phyloP scores from a whole-genome alignment of 352 stramenopile species.

The Pelagophyceae sp. region DNA sequence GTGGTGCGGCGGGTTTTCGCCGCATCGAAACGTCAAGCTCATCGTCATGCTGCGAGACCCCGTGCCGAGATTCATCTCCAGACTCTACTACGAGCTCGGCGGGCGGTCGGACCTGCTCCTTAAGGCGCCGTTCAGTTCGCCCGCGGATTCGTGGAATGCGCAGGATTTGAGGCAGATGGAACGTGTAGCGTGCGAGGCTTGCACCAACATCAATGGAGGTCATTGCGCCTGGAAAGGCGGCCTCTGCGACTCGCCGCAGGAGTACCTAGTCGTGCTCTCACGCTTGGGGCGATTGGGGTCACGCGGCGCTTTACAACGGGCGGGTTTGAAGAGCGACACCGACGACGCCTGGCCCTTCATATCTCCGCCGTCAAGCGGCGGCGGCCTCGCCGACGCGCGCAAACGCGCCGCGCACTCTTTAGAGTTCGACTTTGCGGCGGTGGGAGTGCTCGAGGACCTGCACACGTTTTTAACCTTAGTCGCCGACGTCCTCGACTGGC shows the following conservation, averaged over 20 bases:
- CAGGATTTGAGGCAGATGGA: background rate
- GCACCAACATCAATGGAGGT: constrained; percentile 1
- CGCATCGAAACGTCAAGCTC: background rate
- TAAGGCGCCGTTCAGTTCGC: background rate
- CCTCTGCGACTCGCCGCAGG: constrained; percentile 4
- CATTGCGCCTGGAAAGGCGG: constrained; percentile 6
- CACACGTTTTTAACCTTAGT: background rate
- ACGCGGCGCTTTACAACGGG: background rate
- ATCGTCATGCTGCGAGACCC: background rate
- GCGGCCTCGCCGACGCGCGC: background rate
- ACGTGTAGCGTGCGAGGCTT: background rate
- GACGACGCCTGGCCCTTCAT: background rate
- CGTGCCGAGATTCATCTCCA: background rate
- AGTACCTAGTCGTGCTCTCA: constrained; percentile 5
- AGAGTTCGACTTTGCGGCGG: background rate
- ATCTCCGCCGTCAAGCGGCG: background rate
- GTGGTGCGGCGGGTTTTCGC: background rate
- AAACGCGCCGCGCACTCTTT: background rate
- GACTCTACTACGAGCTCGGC: constrained; percentile 19
- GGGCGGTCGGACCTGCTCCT: constrained; percentile 3
- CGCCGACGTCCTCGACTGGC: constrained; percentile 2
- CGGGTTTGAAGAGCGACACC: background rate
- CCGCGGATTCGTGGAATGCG: background rate
- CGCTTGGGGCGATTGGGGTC: background rate
- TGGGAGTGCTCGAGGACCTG: constrained; percentile 10